Conservation (phyloP, 805 yeast genomes). For the Wickerhamiella kazuoi region DNA sequence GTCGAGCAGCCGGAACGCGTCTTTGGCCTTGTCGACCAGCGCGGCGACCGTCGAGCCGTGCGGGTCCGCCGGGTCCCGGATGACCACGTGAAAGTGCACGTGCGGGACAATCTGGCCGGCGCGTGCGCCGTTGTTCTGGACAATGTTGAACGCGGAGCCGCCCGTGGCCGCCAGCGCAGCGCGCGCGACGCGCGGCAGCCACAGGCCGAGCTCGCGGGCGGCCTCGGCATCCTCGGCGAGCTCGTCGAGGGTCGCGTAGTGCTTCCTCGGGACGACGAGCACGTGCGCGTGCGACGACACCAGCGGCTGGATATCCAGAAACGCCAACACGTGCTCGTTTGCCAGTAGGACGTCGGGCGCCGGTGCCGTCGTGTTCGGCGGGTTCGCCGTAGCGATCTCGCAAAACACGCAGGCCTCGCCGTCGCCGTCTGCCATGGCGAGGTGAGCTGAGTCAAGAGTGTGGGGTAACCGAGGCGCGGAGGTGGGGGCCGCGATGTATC, state of each 20-base stretch:
- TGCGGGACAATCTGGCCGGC: conserved; percentile 92
- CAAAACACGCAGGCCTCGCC: conserved; percentile 18
- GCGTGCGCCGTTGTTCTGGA: conserved; percentile 50
- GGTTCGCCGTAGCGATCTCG: conserved; percentile 11
- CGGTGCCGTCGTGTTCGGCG: conserved; percentile 4
- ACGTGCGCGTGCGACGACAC: conserved; percentile 21
- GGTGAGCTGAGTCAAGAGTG: not conserved
- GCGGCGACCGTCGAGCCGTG: conserved; percentile 1
- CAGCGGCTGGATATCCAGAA: conserved; percentile 24
- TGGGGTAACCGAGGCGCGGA: not conserved
- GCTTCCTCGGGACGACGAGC: conserved; percentile 21
- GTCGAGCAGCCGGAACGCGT: conserved; percentile 4
- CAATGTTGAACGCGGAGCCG: conserved; percentile 19
- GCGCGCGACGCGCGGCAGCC: conserved; percentile 15
- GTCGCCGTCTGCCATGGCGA: not conserved
- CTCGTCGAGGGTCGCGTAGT: conserved; percentile 16
- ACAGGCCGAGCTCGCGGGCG: conserved; percentile 10
- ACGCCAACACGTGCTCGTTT: conserved; percentile 19
- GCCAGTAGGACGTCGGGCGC: conserved; percentile 15
- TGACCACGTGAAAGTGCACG: conserved; percentile 80
- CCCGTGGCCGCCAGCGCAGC: conserved; percentile 13
- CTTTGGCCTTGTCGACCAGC: conserved; percentile 3
- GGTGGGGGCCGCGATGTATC: not conserved
- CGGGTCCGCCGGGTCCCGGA: conserved; percentile 27
- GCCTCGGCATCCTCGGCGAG: conserved; percentile 12